phyloP scores from a whole-genome alignment of 2,329 filamentous ascomycete species.

The Talaromyces sp. region DNA sequence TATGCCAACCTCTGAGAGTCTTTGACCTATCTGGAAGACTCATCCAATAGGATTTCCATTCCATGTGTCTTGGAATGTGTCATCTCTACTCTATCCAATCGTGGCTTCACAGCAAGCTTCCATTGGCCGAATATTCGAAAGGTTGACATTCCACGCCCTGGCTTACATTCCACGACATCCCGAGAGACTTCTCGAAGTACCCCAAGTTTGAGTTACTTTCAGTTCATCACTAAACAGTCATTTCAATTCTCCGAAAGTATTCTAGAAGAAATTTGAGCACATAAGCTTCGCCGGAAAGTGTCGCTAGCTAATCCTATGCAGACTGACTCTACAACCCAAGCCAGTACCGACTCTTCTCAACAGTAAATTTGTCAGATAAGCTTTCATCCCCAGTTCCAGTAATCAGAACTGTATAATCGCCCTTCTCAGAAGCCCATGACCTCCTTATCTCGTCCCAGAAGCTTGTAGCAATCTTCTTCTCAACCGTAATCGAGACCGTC shows the following conservation, averaged over 20 bases:
- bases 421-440: constrained; percentile 65
- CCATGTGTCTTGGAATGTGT: not conserved
- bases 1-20: not conserved
- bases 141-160: constrained; percentile 12
- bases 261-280: not conserved
- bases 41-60: not conserved
- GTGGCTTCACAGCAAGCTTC: not conserved
- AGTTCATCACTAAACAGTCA: not conserved
- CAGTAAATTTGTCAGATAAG: constrained; percentile 53
- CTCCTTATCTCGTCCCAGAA: constrained; percentile 68
- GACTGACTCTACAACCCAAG: constrained; percentile 51
- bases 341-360: constrained; percentile 65
- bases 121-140: constrained; percentile 2
- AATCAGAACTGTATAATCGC: constrained; percentile 62
- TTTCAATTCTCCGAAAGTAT: not conserved
- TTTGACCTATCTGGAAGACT: not conserved
- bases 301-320: not conserved
- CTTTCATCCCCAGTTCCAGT: constrained; percentile 54
- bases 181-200: not conserved
- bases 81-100: not conserved
- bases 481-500: constrained; percentile 53
- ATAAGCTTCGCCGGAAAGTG: not conserved
- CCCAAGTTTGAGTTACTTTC: not conserved
- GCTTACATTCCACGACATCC: constrained; percentile 6
- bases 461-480: constrained; percentile 63